These are phyloP conservation scores for Colletotrichum liriopes DNA, from an alignment of 2,329 filamentous ascomycete genomes.

Conservation along the genomic window DNA sequence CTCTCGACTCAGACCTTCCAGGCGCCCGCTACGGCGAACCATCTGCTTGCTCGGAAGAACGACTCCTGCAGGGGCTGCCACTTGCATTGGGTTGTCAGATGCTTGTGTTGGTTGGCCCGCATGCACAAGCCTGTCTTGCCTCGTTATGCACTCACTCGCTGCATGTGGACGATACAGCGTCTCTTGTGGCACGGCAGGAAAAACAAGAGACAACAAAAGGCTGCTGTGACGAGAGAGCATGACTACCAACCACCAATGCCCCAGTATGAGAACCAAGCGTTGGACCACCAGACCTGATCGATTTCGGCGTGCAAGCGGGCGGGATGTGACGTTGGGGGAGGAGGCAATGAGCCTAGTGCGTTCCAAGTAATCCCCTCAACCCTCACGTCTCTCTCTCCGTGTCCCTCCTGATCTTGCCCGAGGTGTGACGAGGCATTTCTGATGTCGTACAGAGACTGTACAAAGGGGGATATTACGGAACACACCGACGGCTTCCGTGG, in stretches of 20 bases:
- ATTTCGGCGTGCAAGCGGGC: not conserved
- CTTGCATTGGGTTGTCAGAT: slow-evolving; percentile 6
- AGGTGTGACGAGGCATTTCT: not conserved
- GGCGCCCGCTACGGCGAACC: slow-evolving; percentile 14
- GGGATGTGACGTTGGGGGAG: not conserved
- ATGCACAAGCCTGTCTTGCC: slow-evolving; percentile 3
- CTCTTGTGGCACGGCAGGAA: not conserved
- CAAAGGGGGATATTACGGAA: not conserved
- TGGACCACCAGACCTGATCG: slow-evolving; percentile 8
- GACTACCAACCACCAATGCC: not conserved
- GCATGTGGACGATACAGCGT: not conserved
- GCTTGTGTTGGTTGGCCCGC: slow-evolving; percentile 3
- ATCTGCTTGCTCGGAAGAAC: not conserved
- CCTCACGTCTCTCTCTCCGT: not conserved
- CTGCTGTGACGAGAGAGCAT: not conserved
- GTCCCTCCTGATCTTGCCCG: slow-evolving; percentile 2
- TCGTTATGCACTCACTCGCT: not conserved
- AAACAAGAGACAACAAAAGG: slow-evolving; percentile 4
- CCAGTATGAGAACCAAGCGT: not conserved
- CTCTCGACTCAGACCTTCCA: slow-evolving; percentile 4
- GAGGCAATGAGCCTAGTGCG: not conserved
- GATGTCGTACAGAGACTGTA: not conserved
- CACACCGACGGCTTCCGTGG: not conserved
- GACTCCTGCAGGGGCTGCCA: not conserved
- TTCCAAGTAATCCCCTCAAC: not conserved